These are phyloP conservation scores for Infundibulicybe gibba DNA, from an alignment of 768 basidiomycete genomes.

Conservation along the genomic window DNA sequence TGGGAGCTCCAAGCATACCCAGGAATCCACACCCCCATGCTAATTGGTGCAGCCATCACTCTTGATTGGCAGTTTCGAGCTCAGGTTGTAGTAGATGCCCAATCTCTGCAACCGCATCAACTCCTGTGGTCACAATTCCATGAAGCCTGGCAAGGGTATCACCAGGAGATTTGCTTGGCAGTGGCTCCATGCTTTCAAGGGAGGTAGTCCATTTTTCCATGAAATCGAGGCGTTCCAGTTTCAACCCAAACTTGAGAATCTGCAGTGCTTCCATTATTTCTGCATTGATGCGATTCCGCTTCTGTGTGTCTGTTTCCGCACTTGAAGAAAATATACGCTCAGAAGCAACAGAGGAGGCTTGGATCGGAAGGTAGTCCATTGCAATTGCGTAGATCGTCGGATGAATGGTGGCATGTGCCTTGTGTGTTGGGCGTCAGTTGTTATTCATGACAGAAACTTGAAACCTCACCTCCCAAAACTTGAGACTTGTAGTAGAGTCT, in stretches of 20 bases:
- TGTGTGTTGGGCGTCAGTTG: not conserved
- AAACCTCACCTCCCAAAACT: slow-evolving; percentile 14
- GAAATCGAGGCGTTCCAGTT: too few relatives aligned
- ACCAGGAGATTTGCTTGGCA: too few relatives aligned
- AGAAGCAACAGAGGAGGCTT: slow-evolving; percentile 21
- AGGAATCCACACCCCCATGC: too few relatives aligned
- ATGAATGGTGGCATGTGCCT: slow-evolving; percentile 7
- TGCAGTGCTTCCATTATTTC: slow-evolving; percentile 16
- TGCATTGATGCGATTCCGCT: slow-evolving; percentile 9
- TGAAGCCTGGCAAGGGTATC: too few relatives aligned
- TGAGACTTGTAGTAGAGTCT: slow-evolving; percentile 2
- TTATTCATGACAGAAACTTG: not conserved
- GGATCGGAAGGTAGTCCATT: slow-evolving; percentile 21
- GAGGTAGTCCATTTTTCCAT: too few relatives aligned
- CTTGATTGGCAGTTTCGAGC: too few relatives aligned
- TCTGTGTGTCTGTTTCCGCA: slow-evolving; percentile 14
- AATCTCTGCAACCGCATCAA: too few relatives aligned
- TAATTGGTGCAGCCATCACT: too few relatives aligned
- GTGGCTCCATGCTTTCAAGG: too few relatives aligned
- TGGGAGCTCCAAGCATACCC: too few relatives aligned
- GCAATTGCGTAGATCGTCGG: slow-evolving; percentile 15
- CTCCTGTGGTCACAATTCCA: too few relatives aligned
- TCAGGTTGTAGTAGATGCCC: too few relatives aligned
- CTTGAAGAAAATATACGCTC: slow-evolving; percentile 17
- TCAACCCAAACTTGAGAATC: slow-evolving; percentile 19